Conservation (phyloP, 225 moss, liverwort and hornwort species). For the Rhytidiadelphus loreus region DNA sequence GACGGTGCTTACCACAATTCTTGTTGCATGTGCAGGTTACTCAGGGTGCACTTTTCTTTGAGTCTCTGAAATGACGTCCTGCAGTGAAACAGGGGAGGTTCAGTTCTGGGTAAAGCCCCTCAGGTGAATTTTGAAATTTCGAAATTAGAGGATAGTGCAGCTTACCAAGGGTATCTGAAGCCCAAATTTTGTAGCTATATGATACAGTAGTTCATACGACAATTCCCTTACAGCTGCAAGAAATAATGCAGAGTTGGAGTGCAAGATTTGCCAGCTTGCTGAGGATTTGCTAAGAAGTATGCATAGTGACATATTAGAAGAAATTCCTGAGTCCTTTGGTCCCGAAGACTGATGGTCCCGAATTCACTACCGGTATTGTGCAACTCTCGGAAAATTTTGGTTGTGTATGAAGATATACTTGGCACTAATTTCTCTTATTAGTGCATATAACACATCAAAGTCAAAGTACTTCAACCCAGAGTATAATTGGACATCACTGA, state of each 20-base stretch:
- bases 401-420: not conserved
- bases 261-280: not conserved
- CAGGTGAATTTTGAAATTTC: not conserved
- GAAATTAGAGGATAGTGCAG: too few species aligned
- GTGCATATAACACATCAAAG: not conserved
- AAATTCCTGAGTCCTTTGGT: not conserved
- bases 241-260: not conserved
- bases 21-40: constrained; percentile 35
- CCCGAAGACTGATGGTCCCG: too few species aligned
- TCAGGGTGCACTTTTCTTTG: constrained; percentile 17
- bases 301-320: not conserved
- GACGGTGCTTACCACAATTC: not conserved
- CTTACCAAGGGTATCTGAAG: not conserved
- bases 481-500: not conserved
- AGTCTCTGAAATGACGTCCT: not conserved
- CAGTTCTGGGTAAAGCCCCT: not conserved
- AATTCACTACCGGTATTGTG: not conserved
- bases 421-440: too few species aligned
- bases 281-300: not conserved
- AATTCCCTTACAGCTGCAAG: not conserved
- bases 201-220: not conserved
- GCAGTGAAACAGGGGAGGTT: not conserved
- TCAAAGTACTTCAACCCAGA: not conserved
- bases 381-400: not conserved
- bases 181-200: not conserved